These are phyloP conservation scores for Trichophyton benhamiae DNA, from an alignment of 2,329 filamentous ascomycete genomes.

Conservation along the genomic window DNA sequence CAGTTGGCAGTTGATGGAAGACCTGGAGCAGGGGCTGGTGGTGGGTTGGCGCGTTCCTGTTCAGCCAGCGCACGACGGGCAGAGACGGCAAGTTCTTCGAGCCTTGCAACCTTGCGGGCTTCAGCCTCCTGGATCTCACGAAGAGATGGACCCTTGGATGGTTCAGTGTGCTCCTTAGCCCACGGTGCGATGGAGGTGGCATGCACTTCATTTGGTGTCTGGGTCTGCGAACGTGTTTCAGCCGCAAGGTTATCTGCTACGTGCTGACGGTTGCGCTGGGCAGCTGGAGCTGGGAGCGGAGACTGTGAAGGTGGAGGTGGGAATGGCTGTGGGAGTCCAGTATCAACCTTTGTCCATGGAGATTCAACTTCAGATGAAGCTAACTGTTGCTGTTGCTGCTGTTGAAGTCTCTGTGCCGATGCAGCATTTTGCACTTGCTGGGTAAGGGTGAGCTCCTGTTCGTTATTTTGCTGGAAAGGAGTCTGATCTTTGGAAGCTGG, in stretches of 20 bases:
- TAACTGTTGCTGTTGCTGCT: conserved; percentile 16
- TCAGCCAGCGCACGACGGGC: conserved; percentile 67
- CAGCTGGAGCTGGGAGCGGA: conserved; percentile 75
- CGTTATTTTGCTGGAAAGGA: conserved; percentile 34
- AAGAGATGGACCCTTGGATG: conserved; percentile 74
- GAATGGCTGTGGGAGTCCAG: conserved; percentile 55
- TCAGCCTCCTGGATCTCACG: conserved; percentile 96
- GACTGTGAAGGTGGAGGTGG: conserved; percentile 64
- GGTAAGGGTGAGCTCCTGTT: conserved; percentile 53
- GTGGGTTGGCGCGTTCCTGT: conserved; percentile 57
- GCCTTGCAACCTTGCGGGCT: conserved; percentile 80
- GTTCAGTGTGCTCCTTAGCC: conserved; percentile 69
- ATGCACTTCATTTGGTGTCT: conserved; percentile 56
- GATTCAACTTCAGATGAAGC: conserved; percentile 29
- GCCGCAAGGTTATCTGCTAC: conserved; percentile 60
- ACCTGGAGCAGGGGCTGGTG: conserved; percentile 58
- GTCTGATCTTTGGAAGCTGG: conserved; percentile 13
- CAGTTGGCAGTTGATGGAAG: conserved; percentile 82
- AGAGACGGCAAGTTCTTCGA: conserved; percentile 67
- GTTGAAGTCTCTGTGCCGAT: conserved; percentile 30
- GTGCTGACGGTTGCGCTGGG: conserved; percentile 71
- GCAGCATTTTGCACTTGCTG: conserved; percentile 72
- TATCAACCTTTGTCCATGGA: conserved; percentile 48
- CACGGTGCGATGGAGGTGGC: conserved; percentile 77
- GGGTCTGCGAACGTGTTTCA: conserved; percentile 59